Evolutionary conservation across 2,329 filamentous ascomycete species (phyloP).

Genomic region (Botrytis medusae): DNA sequence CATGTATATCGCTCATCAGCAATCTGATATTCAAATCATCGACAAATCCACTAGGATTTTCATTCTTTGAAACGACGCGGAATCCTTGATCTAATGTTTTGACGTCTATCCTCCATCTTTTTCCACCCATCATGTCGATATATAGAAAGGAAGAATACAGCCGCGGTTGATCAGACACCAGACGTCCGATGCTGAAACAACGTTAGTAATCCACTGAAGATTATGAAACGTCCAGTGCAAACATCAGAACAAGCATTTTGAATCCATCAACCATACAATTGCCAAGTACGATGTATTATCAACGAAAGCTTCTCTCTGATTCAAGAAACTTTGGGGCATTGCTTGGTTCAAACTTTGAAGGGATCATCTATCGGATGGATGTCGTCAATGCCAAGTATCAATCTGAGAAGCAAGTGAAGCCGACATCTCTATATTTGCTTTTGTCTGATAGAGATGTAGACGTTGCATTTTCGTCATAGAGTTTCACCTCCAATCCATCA

Average conservation of each 20-base stretch:
- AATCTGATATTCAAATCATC: not conserved
- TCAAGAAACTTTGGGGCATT: not conserved
- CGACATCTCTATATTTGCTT: not conserved
- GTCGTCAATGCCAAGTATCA: not conserved
- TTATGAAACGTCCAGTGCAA: not conserved
- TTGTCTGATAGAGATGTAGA: not conserved
- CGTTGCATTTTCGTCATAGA: not conserved
- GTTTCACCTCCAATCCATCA: not conserved
- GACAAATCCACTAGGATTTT: not conserved
- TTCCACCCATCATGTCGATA: not conserved
- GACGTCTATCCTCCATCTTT: not conserved
- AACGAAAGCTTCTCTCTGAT: not conserved
- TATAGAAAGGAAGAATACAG: not conserved
- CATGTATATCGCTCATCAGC: not conserved
- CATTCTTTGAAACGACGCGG: not conserved
- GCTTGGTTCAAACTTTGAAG: not conserved
- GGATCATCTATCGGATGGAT: not conserved
- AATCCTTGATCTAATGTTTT: not conserved
- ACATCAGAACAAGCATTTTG: not conserved
- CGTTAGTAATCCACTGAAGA: not conserved
- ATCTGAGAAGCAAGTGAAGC: not conserved
- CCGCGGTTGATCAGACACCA: constrained; percentile 8
- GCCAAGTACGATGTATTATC: not conserved
- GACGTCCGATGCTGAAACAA: constrained; percentile 1
- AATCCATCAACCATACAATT: not conserved